phyloP scores from a whole-genome alignment of 768 basidiomycete species.

The Omphalotus guepiniiformis region DNA sequence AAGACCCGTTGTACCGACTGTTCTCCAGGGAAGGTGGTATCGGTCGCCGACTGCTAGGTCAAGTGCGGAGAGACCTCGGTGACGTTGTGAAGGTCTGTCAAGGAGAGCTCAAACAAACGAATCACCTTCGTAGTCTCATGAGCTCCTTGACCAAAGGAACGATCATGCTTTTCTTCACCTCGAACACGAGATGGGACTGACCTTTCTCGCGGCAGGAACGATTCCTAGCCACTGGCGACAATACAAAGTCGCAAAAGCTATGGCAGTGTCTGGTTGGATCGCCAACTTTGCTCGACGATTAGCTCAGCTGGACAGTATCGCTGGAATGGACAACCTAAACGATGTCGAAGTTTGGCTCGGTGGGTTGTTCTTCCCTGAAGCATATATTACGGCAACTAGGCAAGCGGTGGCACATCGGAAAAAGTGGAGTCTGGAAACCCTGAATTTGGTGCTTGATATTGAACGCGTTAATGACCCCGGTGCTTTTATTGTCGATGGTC shows the following conservation, averaged over 20 bases:
- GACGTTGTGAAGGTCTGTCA: conserved; percentile 83
- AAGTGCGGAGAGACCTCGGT: conserved; percentile 75
- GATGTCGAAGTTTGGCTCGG: conserved; percentile 89
- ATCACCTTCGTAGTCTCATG: conserved; percentile 90
- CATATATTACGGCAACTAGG: conserved; percentile 92
- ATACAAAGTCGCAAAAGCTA: conserved; percentile 82
- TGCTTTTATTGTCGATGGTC: conserved; percentile 87
- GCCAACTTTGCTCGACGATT: conserved; percentile 76
- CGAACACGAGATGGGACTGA: conserved; percentile 8
- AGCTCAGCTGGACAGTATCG: conserved; percentile 75
- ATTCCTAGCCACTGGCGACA: conserved; percentile 85
- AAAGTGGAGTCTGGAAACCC: conserved; percentile 88
- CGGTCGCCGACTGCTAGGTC: conserved; percentile 71
- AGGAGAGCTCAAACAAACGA: conserved; percentile 91
- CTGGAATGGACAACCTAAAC: conserved; percentile 54
- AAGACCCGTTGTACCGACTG: conserved; percentile 84
- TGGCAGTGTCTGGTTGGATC: conserved; percentile 85
- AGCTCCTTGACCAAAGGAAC: conserved; percentile 85
- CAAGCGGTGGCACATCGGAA: conserved; percentile 94
- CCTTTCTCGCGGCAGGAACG: conserved; percentile 49
- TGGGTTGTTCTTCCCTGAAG: conserved; percentile 93
- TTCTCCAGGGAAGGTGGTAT: conserved; percentile 86
- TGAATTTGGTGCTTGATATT: conserved; percentile 76
- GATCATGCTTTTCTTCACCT: conserved; percentile 8
- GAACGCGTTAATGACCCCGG: conserved; percentile 73